Evolutionary conservation across 148 eudicot species (phyloP), one percentile per base, ranked within the genome.

Genomic region (Arbutus unedo): DNA sequence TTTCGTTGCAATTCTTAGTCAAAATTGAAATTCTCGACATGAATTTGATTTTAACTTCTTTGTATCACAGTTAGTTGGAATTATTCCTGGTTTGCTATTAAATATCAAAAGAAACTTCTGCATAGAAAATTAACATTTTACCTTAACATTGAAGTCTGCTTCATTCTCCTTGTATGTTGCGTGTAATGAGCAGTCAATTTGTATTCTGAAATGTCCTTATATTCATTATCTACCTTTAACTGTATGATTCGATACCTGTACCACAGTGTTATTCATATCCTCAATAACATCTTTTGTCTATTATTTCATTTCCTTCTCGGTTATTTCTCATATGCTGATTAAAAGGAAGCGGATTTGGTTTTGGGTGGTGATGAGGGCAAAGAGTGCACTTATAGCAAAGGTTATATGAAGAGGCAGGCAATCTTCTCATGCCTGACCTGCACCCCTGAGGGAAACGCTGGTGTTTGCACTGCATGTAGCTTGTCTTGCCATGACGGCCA

Each of bases 391-490:
- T 97, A 94, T 81, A 51, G 57, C 23, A 94, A 92, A 81, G 99
- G 98, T 62, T 97, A 97, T 83, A 84, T 94, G 93, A 97, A 97
- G 87, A 90, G 99, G 85, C 99, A 97, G 85, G 99, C 99, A 48
- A 87, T 97, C 74, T 97, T 97, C 87, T 97, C 99, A 54, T 97
- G 99, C 85, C 86, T 97, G 93, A 97, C 99, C 74, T 97, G 99
- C 91, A 93, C 95, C 43, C 99, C 99, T 21, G 97, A 93, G 78
- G 99, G 96, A 83, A 94, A 93, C 91, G 97, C 98, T 84, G 99
- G 99, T 44, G 85, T 97, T 55, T 97, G 99, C 90, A 93, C 98
- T 19, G 99, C 99, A 2, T 97, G 98, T 85, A 82, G 91, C 87
- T 82, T 94, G 79, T 86, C 93, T 85, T 96, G 99, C 88, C 99